Evolutionary conservation across 495 filamentous ascomycete genomes (phyloP).

Genomic region (Podospora appendiculata): DNA sequence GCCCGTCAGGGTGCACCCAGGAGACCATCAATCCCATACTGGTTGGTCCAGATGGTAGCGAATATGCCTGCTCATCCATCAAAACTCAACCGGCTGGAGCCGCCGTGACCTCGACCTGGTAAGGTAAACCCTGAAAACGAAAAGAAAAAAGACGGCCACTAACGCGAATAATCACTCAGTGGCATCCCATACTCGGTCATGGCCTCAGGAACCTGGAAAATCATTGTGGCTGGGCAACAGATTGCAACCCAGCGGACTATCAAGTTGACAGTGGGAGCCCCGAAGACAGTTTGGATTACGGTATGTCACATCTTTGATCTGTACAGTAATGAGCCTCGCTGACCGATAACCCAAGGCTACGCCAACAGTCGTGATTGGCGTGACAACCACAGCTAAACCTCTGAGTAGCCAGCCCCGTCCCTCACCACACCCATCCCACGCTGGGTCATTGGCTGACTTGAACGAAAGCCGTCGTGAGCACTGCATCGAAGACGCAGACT

Average conservation of each 20-base stretch:
- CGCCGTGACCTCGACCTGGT: slow-evolving; percentile 35
- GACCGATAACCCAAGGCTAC: slow-evolving; percentile 22
- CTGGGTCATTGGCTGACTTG: background rate
- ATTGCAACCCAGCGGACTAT: slow-evolving; percentile 33
- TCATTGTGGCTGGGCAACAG: slow-evolving; percentile 28
- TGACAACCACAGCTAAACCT: slow-evolving; percentile 31
- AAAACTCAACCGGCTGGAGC: slow-evolving; percentile 27
- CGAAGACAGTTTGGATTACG: slow-evolving; percentile 27
- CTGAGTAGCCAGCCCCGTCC: slow-evolving; percentile 5
- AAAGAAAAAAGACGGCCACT: background rate
- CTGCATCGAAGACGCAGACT: slow-evolving; percentile 28
- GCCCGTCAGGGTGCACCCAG: slow-evolving; percentile 23
- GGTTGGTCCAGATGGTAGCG: slow-evolving; percentile 24
- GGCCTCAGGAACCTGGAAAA: slow-evolving; percentile 32
- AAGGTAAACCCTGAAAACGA: slow-evolving; percentile 1
- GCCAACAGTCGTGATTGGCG: slow-evolving; percentile 31
- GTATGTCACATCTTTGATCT: slow-evolving; percentile 7
- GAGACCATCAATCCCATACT: slow-evolving; percentile 34
- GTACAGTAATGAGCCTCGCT: background rate
- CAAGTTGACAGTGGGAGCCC: slow-evolving; percentile 25
- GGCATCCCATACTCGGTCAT: slow-evolving; percentile 33
- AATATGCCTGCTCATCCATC: slow-evolving; percentile 31
- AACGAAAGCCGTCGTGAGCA: slow-evolving; percentile 26
- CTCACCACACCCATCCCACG: background rate
- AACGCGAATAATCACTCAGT: slow-evolving; percentile 6